Percentiles rank a stretch among this genome's conserved stretches.
Evolutionary conservation across 768 basidiomycete species (phyloP).

Genomic region (Leccinum boreale): DNA sequence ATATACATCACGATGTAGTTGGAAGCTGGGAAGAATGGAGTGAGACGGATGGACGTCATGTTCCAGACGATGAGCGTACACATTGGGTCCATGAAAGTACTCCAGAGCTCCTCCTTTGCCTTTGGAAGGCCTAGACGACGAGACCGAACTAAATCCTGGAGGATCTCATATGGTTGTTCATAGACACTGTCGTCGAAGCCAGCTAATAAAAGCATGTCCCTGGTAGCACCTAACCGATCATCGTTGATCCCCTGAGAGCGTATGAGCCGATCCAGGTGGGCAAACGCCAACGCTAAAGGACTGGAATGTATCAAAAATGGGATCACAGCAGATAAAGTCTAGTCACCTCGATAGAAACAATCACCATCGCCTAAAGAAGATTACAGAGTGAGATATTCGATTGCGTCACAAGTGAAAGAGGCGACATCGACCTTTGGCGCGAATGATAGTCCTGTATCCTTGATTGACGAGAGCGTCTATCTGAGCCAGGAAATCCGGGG

Average conservation of each 20-base stretch:
- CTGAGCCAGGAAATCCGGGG: constrained; percentile 62
- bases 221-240: constrained; percentile 51
- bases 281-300: constrained; percentile 70
- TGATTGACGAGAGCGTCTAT: constrained; percentile 64
- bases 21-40: constrained; percentile 40
- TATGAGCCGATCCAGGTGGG: constrained; percentile 73
- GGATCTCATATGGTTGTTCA: constrained; percentile 72
- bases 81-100: constrained; percentile 49
- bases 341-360: constrained; percentile 87
- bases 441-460: constrained; percentile 65
- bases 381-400: background rate
- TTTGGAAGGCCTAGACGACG: constrained; percentile 34
- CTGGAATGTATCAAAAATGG: constrained; percentile 16
- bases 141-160: constrained; percentile 47
- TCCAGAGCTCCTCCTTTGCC: constrained; percentile 36
- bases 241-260: constrained; percentile 41
- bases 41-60: constrained; percentile 1
- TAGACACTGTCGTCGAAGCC: constrained; percentile 68
- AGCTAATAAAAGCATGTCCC: constrained; percentile 48
- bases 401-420: background rate
- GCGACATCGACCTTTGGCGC: constrained; percentile 59
- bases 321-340: background rate
- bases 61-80: constrained; percentile 31
- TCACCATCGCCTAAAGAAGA: constrained; percentile 69
- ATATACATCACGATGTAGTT: constrained; percentile 79